Base-by-base conservation (phyloP, 1,139 yeast genomes). In the Protomyces pachydermus region DNA sequence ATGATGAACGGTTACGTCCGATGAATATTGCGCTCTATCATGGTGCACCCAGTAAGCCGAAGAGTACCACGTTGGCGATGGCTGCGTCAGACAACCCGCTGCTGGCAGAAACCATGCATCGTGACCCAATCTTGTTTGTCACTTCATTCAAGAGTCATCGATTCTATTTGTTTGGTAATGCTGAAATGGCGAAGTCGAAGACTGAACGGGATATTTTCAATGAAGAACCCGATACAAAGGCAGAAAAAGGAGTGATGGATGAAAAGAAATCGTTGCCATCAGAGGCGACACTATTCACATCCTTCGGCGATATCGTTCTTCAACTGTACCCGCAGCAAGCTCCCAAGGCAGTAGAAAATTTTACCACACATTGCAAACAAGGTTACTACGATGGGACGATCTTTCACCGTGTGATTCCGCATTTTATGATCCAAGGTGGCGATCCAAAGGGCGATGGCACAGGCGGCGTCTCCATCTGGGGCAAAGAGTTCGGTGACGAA, bases 341-440 rank as follows among this genome's bases (percentile, higher is more conserved):
- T 0, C 83, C 83, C 1, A 70, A 75, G 60, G 78, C 83, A 0
- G 80, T 76, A 3, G 80, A 80, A 67, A 81, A 81, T 69, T 81
- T 81, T 67, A 70, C 76, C 10, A 71, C 72, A 16, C 74, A 77
- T 34, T 76, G 81, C 68, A 66, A 70, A 46, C 73, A 72, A 3
- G 77, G 77, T 16, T 80, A 78, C 69, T 81, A 80, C 71, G 75
- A 80, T 67, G 72, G 74, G 39, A 70, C 78, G 10, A 75, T 76
- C 0, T 82, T 82, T 69, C 84, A 82, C 68, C 72, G 84, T 38
- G 79, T 81, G 8, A 79, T 82, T 62, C 76, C 77, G 65, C 74
- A 75, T 52, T 81, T 82, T 65, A 81, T 82, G 84, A 76, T 82
- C 55, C 85, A 82, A 69, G 79, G 82, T 2, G 84, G 84, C 1